phyloP scores from a whole-genome alignment of 768 basidiomycete species.

The Suillus brevipes region DNA sequence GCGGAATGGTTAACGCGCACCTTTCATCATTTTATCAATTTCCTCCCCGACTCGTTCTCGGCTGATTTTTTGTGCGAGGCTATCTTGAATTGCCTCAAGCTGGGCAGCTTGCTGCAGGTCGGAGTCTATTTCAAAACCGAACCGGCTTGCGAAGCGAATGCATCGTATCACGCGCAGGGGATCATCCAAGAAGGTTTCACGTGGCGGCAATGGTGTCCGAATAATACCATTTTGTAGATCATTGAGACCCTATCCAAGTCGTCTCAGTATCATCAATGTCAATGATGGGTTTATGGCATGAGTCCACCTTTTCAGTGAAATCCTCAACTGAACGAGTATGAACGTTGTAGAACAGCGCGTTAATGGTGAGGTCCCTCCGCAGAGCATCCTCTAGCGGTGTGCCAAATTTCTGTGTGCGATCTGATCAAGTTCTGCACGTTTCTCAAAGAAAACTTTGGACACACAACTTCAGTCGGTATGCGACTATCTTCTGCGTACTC shows the following conservation, averaged over 20 bases:
- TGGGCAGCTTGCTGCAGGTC: slow-evolving; percentile 64
- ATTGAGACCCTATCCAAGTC: slow-evolving; percentile 64
- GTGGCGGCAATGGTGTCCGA: slow-evolving; percentile 85
- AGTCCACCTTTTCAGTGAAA: slow-evolving; percentile 67
- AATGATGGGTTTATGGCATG: background rate
- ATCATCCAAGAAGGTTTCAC: slow-evolving; percentile 90
- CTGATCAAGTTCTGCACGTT: slow-evolving; percentile 10
- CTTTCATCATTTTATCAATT: slow-evolving; percentile 90
- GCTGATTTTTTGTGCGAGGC: slow-evolving; percentile 76
- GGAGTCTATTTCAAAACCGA: slow-evolving; percentile 75
- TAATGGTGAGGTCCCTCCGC: slow-evolving; percentile 92
- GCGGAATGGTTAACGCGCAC: slow-evolving; percentile 37
- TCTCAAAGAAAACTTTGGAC: slow-evolving; percentile 27
- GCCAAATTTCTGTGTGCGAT: slow-evolving; percentile 68
- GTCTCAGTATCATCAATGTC: slow-evolving; percentile 14
- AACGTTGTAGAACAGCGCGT: slow-evolving; percentile 94
- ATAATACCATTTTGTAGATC: slow-evolving; percentile 80
- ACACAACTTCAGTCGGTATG: slow-evolving; percentile 85
- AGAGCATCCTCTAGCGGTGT: slow-evolving; percentile 90
- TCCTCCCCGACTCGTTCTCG: slow-evolving; percentile 93
- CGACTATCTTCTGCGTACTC: slow-evolving; percentile 85
- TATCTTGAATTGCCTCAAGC: slow-evolving; percentile 64
- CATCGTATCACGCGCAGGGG: slow-evolving; percentile 91
- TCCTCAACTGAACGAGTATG: slow-evolving; percentile 87
- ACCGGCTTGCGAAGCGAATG: slow-evolving; percentile 87